These are phyloP conservation scores for Vanderwaltozyma polyspora DNA, from an alignment of 805 yeast genomes.

Conservation along the genomic window DNA sequence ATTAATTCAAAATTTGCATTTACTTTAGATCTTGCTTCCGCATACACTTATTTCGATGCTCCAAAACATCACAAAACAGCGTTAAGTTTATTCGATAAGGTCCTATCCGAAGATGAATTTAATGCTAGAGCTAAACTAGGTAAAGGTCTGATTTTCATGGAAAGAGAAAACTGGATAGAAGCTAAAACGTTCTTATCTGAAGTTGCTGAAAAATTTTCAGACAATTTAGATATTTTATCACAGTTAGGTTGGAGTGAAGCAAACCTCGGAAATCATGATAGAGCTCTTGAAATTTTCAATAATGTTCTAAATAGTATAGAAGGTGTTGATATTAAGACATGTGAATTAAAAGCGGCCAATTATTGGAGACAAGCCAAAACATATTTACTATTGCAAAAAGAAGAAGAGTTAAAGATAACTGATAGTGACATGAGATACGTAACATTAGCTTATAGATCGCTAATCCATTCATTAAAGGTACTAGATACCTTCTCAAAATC, in stretches of 20 bases:
- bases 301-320: conserved; percentile 25
- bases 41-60: conserved; percentile 77
- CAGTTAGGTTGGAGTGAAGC: conserved; percentile 76
- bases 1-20: conserved; percentile 46
- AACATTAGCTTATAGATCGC: conserved; percentile 43
- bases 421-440: conserved; percentile 19
- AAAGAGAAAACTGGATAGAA: conserved; percentile 42
- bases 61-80: conserved; percentile 82
- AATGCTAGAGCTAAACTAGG: conserved; percentile 65
- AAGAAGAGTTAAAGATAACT: conserved; percentile 2
- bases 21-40: conserved; percentile 55
- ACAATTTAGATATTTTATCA: conserved; percentile 46
- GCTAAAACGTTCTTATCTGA: conserved; percentile 45
- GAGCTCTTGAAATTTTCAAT: conserved; percentile 29
- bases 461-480: conserved; percentile 52
- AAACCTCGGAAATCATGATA: conserved; percentile 38
- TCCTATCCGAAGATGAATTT: conserved; percentile 36
- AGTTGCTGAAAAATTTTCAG: conserved; percentile 40
- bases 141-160: conserved; percentile 65
- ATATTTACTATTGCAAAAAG: conserved; percentile 30
- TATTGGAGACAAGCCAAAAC: conserved; percentile 70
- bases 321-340: conserved; percentile 42
- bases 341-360: conserved; percentile 46
- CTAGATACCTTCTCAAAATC: conserved; percentile 63
- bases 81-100: conserved; percentile 51